Evolutionary conservation across 148 eudicot species (phyloP).

Genomic region (Nepenthes mirabilis): DNA sequence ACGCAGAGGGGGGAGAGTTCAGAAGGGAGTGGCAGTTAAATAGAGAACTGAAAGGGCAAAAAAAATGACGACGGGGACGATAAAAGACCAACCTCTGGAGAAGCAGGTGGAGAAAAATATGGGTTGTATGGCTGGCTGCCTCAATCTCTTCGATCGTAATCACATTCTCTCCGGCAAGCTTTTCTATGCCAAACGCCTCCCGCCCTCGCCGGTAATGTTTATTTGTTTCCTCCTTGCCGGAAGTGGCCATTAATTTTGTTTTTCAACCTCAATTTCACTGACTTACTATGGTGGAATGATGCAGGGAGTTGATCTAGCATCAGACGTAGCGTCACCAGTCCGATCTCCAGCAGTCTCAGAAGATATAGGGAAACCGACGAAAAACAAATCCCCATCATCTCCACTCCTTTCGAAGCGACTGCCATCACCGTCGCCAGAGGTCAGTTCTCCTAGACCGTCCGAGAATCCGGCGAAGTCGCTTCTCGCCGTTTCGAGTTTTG

Average conservation of each 20-base stretch:
- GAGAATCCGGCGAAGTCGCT: constrained; percentile 18
- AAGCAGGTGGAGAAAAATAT: constrained; percentile 69
- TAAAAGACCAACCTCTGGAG: constrained; percentile 47
- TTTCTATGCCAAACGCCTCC: constrained; percentile 50
- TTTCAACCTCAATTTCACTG: not conserved
- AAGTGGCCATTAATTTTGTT: not conserved
- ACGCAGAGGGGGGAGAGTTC: constrained; percentile 4
- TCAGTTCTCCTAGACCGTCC: not conserved
- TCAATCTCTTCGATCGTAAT: constrained; percentile 65
- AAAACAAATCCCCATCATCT: constrained; percentile 4
- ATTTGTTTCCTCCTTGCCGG: not conserved
- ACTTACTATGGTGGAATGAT: not conserved
- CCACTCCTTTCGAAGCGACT: constrained; percentile 3
- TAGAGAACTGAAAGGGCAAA: not conserved
- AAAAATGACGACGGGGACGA: constrained; percentile 35
- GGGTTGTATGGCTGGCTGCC: constrained; percentile 85
- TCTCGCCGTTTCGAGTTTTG: constrained; percentile 21
- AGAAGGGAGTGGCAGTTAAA: too few species aligned
- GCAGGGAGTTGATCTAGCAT: constrained; percentile 26
- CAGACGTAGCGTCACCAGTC: constrained; percentile 27
- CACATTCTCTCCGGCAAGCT: constrained; percentile 51
- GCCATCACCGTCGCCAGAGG: not conserved
- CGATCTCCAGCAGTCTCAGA: constrained; percentile 21
- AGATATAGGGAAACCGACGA: constrained; percentile 12
- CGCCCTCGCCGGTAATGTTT: constrained; percentile 16